Evolutionary conservation across 2,329 filamentous ascomycete genomes (phyloP), one percentile per base, ranked within the genome.

Genomic region (Rhynchosporium secalis): DNA sequence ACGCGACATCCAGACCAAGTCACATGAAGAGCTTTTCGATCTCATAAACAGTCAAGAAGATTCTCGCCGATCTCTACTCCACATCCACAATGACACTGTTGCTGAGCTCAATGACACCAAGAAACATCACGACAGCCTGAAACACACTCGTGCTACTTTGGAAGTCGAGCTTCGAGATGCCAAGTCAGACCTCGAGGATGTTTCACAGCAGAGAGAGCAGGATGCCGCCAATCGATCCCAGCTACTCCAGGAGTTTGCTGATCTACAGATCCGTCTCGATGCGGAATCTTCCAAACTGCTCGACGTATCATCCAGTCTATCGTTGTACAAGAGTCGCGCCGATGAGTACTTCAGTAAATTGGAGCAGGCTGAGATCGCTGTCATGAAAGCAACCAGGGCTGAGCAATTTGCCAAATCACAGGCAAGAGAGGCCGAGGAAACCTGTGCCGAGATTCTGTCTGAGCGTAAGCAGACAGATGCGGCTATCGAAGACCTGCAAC

Each of bases 261-360:
- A 98, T 72, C 81, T 98, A 55, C 95, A 98, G 72, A 96, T 98
- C 70, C 86, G 92, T 51, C 83, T 98, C 15, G 95, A 98, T 73
- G 88, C 90, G 5, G 95, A 98, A 77, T 86, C 87, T 0, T 96
- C 92, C 0, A 94, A 90, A 74, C 82, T 94, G 33, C 85, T 88
- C 33, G 94, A 99, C 75, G 87, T 96, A 49, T 87, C 86, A 7
- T 89, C 92, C 3, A 96, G 90, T 74, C 83, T 98, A 47, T 88
- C 86, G 64, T 79, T 97, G 65, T 99, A 98, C 81, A 97, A 96
- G 82, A 87, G 86, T 66, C 87, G 94, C 48, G 90, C 94, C 3
- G 92, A 98, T 72, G 94, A 98, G 74, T 98, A 99, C 76, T 99
- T 97, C 77, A 90, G 87, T 79, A 97, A 96, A 77, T 85, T 99